Base-by-base conservation (phyloP, 257 asterid genomes). In the Marsdenia floribunda region DNA sequence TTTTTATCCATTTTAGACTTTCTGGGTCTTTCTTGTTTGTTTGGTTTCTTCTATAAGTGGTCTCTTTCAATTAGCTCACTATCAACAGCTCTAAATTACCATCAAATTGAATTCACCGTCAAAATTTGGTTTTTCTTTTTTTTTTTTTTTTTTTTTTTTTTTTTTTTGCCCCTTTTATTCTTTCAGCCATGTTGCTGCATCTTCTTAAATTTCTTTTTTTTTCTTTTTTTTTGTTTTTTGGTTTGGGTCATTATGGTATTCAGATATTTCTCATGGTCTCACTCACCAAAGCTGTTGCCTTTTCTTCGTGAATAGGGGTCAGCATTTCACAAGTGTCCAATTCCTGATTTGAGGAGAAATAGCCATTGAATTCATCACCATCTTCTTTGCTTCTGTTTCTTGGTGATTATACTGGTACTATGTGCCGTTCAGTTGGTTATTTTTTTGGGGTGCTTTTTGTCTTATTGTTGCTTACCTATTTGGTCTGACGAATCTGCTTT, bases 231-330 rank as follows among this genome's bases (percentile, higher is more conserved):
- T 37, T 37, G 2, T 2, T 37, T 42, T 44, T 1, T 44, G 49
- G 33, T 29, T 44, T 44, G 13, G 70, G 83, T 54, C 79, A 86
- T 89, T 86, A 80, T 84, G 86, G 79, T 70, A 81, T 78, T 83
- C 89, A 85, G 90, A 89, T 91, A 83, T 90, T 88, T 91, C 79
- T 83, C 84, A 79, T 83, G 82, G 78, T 83, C 85, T 82, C 73
- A 79, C 81, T 67, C 61, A 85, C n/a, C n/a, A n/a, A n/a, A 76
- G 57, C 67, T 76, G 73, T 79, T 58, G 60, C 78, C 75, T 76
- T 82, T 80, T 85, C 77, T 81, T 81, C 85, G 71, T 86, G 84
- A 77, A 63, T 79, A 81, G 75, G 85, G 78, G 79, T 76, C 83
- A 73, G 78, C 81, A 77, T 73, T 87, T 82, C 86, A 77, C 79